Conservation (phyloP, 1,284 basidiomycete species). For the Papiliotrema nemorosa region DNA sequence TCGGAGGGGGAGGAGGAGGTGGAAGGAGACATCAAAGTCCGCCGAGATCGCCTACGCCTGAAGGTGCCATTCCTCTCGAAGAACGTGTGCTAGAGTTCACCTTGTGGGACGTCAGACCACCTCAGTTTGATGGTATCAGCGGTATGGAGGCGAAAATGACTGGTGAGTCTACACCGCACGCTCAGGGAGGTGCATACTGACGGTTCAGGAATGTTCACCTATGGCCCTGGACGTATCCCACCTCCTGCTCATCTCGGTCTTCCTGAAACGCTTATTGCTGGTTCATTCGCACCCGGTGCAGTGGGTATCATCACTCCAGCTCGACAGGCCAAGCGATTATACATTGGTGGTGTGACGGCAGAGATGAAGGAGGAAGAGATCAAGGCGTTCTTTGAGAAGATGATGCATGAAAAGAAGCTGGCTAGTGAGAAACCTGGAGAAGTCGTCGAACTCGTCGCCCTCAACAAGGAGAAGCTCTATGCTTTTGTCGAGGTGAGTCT, state of each 20-base stretch:
- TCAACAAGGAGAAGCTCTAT: constrained; percentile 97
- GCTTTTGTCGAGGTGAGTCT: constrained; percentile 84
- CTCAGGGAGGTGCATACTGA: constrained; percentile 2
- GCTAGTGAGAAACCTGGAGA: constrained; percentile 76
- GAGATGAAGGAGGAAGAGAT: constrained; percentile 87
- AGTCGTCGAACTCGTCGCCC: constrained; percentile 85
- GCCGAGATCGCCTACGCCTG: constrained; percentile 83
- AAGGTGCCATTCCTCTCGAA: constrained; percentile 73
- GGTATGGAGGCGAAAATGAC: constrained; percentile 97
- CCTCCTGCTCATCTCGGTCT: constrained; percentile 42
- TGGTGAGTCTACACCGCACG: constrained; percentile 54
- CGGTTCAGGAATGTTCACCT: constrained; percentile 42
- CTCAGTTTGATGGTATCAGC: constrained; percentile 90
- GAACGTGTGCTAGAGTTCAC: constrained; percentile 82
- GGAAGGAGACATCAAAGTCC: constrained; percentile 57
- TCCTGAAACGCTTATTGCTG: constrained; percentile 28
- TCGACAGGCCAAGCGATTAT: constrained; percentile 88
- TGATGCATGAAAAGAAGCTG: constrained; percentile 88
- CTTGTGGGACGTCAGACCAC: constrained; percentile 93
- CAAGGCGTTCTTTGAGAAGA: constrained; percentile 87
- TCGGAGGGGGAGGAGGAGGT: constrained; percentile 38
- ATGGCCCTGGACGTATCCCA: constrained; percentile 43
- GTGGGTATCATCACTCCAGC: constrained; percentile 72
- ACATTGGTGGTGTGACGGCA: constrained; percentile 91
- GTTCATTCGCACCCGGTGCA: constrained; percentile 34